Percentiles rank a stretch among this genome's conserved stretches.
phyloP scores from a whole-genome alignment of 768 basidiomycete genomes.

The Podaxis carcinomalis region DNA sequence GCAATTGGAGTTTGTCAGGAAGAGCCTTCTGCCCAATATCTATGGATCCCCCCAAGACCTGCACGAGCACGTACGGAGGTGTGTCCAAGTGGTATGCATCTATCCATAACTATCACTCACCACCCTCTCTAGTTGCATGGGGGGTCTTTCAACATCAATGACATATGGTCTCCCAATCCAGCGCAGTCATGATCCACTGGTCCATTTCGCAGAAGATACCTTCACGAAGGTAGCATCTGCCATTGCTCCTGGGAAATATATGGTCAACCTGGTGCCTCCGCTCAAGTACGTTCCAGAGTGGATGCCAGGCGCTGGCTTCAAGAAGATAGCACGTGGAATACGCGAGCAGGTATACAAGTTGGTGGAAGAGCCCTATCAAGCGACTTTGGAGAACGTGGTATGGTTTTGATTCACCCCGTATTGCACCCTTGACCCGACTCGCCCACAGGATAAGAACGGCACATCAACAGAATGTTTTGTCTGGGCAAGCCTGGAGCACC shows the following conservation, averaged over 20 bases:
- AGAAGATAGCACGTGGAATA: background rate
- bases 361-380: background rate
- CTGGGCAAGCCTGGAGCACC: background rate
- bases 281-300: slow-evolving; percentile 9
- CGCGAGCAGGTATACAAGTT: background rate
- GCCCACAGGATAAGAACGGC: background rate
- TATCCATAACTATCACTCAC: background rate
- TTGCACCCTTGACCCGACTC: background rate
- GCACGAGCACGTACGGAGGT: background rate
- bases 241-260: background rate
- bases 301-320: slow-evolving; percentile 12
- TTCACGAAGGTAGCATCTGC: background rate
- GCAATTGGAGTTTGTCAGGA: background rate
- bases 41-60: background rate
- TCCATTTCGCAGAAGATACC: background rate
- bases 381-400: background rate
- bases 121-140: background rate
- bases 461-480: background rate
- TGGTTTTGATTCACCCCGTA: background rate
- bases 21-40: slow-evolving; percentile 1
- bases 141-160: background rate
- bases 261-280: slow-evolving; percentile 7
- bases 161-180: slow-evolving; percentile 7
- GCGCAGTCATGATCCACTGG: background rate
- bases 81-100: background rate